Evolutionary conservation across 1,139 yeast species (phyloP), one percentile per base, ranked within the genome.

Genomic region (Hansenula sp.): DNA sequence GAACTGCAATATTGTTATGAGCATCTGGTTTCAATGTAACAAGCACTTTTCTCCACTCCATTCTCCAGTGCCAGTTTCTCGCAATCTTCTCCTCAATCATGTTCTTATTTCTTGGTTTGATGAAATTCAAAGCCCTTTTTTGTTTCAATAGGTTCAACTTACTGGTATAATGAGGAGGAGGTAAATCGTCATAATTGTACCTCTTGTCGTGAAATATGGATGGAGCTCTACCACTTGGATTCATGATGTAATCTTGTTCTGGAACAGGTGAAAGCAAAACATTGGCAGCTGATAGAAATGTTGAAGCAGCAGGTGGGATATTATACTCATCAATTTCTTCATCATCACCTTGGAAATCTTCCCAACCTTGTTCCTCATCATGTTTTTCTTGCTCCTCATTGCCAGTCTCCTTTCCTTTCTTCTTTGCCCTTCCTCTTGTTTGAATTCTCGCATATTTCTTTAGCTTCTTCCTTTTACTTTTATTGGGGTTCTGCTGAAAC

Each of bases 31-130:
- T 80, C 47, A 94, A 67, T 41, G 80, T 79, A 1, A 91, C 97
- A 28, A 94, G 65, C 1, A 94, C 96, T 63, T 93, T 93, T 38
- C 98, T 72, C 99, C 99, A 93, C 4, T 77, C 66, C 88, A 90
- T 78, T 8, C 77, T 81, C 46, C 77, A 74, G 61, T 94, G 99
- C 83, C 96, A 93, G 45, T 81, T 82, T 39, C 96, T 68, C 0
- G 99, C 99, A 44, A 93, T 86, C 44, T 76, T 74, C 53, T 93
- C 98, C 60, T 93, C 98, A 8, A 81, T 61, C 41, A 68, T 63
- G 51, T 72, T 65, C 43, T 63, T 64, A 29, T 62, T 65, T 49
- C 70, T 63, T n/a, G n/a, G n/a, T 47, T 55, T 34, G 59, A 63
- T 47, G 47, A 24, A 57, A 35, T 42, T 58, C 52, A 44, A 50